Evolutionary conservation across 176 grass and related monocot genomes (phyloP).

Genomic region (Otatea glauca): DNA sequence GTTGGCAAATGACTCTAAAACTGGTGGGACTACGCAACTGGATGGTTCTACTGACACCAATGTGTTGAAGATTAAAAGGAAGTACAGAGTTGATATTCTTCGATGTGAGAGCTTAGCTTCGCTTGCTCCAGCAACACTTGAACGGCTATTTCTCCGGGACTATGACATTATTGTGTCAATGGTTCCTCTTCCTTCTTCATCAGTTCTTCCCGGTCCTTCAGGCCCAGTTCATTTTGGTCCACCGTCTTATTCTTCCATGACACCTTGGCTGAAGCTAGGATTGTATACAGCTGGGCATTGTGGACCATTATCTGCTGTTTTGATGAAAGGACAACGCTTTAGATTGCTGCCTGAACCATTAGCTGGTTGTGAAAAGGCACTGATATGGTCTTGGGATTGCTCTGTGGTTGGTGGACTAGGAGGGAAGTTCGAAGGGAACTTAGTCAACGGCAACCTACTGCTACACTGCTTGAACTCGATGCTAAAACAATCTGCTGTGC

Average conservation of each 20-base stretch:
- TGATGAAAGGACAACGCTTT: constrained; percentile 90
- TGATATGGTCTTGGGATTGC: constrained; percentile 97
- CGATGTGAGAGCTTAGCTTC: constrained; percentile 97
- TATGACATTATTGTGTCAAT: constrained; percentile 98
- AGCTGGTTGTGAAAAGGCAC: constrained; percentile 81
- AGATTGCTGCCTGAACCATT: constrained; percentile 89
- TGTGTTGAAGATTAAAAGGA: constrained; percentile 74
- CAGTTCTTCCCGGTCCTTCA: constrained; percentile 82
- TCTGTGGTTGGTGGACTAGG: constrained; percentile 79
- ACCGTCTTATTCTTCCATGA: constrained; percentile 90
- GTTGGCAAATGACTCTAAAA: constrained; percentile 28
- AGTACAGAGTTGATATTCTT: constrained; percentile 93
- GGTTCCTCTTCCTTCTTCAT: constrained; percentile 89
- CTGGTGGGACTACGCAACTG: constrained; percentile 26
- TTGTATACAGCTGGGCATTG: constrained; percentile 74
- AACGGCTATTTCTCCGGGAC: constrained; percentile 86
- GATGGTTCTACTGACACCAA: constrained; percentile 50
- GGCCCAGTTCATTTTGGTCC: constrained; percentile 92
- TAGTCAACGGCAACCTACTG: constrained; percentile 91
- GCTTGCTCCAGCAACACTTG: constrained; percentile 81
- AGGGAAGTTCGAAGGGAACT: constrained; percentile 95
- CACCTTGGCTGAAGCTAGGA: constrained; percentile 97
- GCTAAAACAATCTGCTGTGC: constrained; percentile 84
- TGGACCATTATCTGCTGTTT: constrained; percentile 88
- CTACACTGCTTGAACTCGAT: constrained; percentile 94